Evolutionary conservation across 2,329 filamentous ascomycete species (phyloP).

Genomic region (Fusarium pseudograminearum): DNA sequence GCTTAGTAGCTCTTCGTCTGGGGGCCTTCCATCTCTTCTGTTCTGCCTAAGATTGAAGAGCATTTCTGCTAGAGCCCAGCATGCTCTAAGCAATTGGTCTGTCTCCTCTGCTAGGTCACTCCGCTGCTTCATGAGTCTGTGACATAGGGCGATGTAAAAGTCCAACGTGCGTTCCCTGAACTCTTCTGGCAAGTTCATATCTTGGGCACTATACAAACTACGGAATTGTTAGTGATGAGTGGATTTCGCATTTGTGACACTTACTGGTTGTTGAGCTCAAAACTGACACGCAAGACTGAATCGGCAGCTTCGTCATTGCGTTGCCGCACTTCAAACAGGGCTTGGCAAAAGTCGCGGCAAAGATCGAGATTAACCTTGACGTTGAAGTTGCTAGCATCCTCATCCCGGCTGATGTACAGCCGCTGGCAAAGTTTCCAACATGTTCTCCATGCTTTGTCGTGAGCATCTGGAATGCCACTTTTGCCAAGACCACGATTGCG

Average conservation of each 20-base stretch:
- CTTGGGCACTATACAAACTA: slow-evolving; percentile 89
- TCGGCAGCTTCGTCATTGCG: slow-evolving; percentile 83
- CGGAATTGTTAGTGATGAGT: slow-evolving; percentile 43
- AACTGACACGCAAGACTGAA: slow-evolving; percentile 90
- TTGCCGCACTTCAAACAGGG: slow-evolving; percentile 86
- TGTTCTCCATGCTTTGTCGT: slow-evolving; percentile 91
- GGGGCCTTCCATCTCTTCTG: slow-evolving; percentile 75
- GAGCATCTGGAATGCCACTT: slow-evolving; percentile 78
- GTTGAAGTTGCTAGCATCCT: slow-evolving; percentile 73
- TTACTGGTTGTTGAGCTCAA: slow-evolving; percentile 92
- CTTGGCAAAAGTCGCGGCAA: slow-evolving; percentile 91
- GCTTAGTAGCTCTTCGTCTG: slow-evolving; percentile 86
- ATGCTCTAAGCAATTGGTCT: slow-evolving; percentile 84
- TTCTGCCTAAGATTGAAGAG: slow-evolving; percentile 90
- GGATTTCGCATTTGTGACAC: slow-evolving; percentile 42
- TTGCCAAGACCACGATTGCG: slow-evolving; percentile 82
- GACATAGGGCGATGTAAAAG: slow-evolving; percentile 94
- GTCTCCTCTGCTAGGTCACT: slow-evolving; percentile 83
- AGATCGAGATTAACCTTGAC: slow-evolving; percentile 83
- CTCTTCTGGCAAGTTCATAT: slow-evolving; percentile 80
- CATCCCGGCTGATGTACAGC: slow-evolving; percentile 84
- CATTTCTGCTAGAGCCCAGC: slow-evolving; percentile 93
- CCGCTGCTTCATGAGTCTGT: slow-evolving; percentile 95
- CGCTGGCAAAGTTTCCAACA: slow-evolving; percentile 95
- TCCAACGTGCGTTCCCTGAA: slow-evolving; percentile 92